These are phyloP conservation scores for Anisogramma anomala DNA, from an alignment of 2,329 filamentous ascomycete genomes.

Conservation along the genomic window DNA sequence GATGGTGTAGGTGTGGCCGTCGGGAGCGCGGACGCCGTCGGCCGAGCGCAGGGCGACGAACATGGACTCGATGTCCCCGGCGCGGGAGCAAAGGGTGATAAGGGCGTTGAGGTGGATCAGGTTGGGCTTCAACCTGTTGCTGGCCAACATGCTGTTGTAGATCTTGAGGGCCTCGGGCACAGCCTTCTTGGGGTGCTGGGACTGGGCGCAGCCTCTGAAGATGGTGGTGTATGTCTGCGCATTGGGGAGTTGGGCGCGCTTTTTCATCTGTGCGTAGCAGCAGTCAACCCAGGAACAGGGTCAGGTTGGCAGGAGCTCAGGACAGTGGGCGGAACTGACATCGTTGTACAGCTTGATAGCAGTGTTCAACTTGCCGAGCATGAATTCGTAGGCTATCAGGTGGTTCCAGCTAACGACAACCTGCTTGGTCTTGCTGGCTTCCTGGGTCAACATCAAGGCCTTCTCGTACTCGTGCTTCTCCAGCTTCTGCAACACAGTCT, in stretches of 20 bases:
- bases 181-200: slow-evolving; percentile 45
- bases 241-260: slow-evolving; percentile 70
- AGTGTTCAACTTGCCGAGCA: slow-evolving; percentile 43
- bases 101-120: slow-evolving; percentile 81
- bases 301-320: background rate
- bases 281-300: background rate
- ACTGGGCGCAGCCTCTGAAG: slow-evolving; percentile 59
- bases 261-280: slow-evolving; percentile 66
- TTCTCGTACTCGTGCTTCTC: slow-evolving; percentile 48
- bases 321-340: slow-evolving; percentile 32
- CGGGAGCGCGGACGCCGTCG: slow-evolving; percentile 53
- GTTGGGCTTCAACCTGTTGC: slow-evolving; percentile 55
- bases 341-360: slow-evolving; percentile 86
- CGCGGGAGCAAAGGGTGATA: slow-evolving; percentile 67
- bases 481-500: slow-evolving; percentile 53
- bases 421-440: slow-evolving; percentile 52
- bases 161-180: slow-evolving; percentile 60
- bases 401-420: slow-evolving; percentile 81
- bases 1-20: slow-evolving; percentile 66
- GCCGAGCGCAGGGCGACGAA: slow-evolving; percentile 66
- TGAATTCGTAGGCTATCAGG: slow-evolving; percentile 61
- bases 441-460: slow-evolving; percentile 55
- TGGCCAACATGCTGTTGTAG: slow-evolving; percentile 62
- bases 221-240: slow-evolving; percentile 74
- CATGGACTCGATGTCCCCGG: slow-evolving; percentile 65